Evolutionary conservation across 1,284 basidiomycete genomes (phyloP).

Genomic region (Heterobasidion occidentale): DNA sequence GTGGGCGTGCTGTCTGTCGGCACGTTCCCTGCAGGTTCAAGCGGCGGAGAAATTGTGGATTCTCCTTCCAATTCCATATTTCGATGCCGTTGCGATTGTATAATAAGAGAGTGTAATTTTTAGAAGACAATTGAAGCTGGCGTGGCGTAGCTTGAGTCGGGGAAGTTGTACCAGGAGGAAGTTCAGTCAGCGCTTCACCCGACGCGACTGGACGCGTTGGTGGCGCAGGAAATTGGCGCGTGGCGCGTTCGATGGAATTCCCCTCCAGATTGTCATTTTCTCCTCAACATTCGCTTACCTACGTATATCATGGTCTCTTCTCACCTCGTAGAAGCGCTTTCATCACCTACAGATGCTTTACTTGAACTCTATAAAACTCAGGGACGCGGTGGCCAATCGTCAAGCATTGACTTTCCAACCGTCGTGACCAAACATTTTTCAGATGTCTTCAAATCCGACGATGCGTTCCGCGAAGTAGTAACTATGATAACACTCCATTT

Average conservation of each 20-base stretch:
- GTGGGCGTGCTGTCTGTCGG: neutral
- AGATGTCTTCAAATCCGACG: slow-evolving; percentile 30
- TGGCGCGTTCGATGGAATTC: neutral
- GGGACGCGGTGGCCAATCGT: slow-evolving; percentile 1
- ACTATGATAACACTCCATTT: slow-evolving; percentile 4
- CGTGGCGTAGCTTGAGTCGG: too few relatives aligned
- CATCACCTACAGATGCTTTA: slow-evolving; percentile 38
- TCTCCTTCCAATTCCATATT: too few relatives aligned
- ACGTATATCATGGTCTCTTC: slow-evolving; percentile 41
- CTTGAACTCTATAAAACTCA: slow-evolving; percentile 32
- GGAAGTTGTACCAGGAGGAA: too few relatives aligned
- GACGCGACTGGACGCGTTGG: slow-evolving; percentile 5
- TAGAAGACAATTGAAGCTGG: too few relatives aligned
- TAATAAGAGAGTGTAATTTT: too few relatives aligned
- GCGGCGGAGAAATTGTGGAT: too few relatives aligned
- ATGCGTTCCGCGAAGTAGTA: slow-evolving; percentile 38
- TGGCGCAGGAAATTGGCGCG: slow-evolving; percentile 10
- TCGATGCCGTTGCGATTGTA: too few relatives aligned
- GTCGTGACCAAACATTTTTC: slow-evolving; percentile 44
- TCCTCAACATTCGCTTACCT: neutral
- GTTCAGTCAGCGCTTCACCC: too few relatives aligned
- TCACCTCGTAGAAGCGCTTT: slow-evolving; percentile 39
- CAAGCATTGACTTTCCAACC: slow-evolving; percentile 30
- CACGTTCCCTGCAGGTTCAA: too few relatives aligned
- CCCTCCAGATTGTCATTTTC: too few relatives aligned